Percentiles rank a stretch among this genome's conserved stretches.
Conservation (phyloP, 1,139 yeast genomes). For the Scheffersomyces quercinus region DNA sequence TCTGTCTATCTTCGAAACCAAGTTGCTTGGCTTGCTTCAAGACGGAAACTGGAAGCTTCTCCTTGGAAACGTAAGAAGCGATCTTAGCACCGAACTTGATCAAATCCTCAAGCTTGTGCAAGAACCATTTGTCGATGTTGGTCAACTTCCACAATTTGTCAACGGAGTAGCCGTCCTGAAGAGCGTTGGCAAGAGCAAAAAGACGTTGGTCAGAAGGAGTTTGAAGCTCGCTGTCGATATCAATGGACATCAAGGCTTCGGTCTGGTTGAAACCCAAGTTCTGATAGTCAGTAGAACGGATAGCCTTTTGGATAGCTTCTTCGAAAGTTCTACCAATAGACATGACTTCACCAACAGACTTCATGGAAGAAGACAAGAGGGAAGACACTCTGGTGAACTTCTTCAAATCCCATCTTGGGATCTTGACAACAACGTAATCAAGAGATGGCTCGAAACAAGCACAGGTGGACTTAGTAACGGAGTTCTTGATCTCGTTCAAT, state of each 20-base stretch:
- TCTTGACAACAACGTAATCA: slow-evolving; percentile 96
- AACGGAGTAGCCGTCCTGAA: slow-evolving; percentile 81
- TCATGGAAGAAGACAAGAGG: slow-evolving; percentile 90
- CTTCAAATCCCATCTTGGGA: slow-evolving; percentile 98
- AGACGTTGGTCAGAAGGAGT: slow-evolving; percentile 97
- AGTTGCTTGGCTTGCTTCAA: slow-evolving; percentile 92
- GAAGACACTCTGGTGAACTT: slow-evolving; percentile 93
- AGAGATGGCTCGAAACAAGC: slow-evolving; percentile 98
- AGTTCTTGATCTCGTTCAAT: slow-evolving; percentile 86
- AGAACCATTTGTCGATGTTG: slow-evolving; percentile 95
- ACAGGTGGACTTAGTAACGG: slow-evolving; percentile 92
- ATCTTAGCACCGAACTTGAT: slow-evolving; percentile 68
- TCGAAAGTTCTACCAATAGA: slow-evolving; percentile 96
- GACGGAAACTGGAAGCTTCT: slow-evolving; percentile 56
- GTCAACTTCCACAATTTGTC: slow-evolving; percentile 92
- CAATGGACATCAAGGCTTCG: slow-evolving; percentile 83
- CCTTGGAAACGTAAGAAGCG: slow-evolving; percentile 58
- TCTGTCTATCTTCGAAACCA: slow-evolving; percentile 96
- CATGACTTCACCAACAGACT: slow-evolving; percentile 99
- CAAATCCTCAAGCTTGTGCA: slow-evolving; percentile 77
- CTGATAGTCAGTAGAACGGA: slow-evolving; percentile 92
- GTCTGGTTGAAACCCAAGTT: slow-evolving; percentile 92
- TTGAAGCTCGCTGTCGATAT: slow-evolving; percentile 86
- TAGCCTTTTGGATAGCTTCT: slow-evolving; percentile 97
- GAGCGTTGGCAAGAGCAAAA: slow-evolving; percentile 94